These are phyloP conservation scores for Klebsormidium nitens DNA, from an alignment of 139 green algal genomes.

Conservation along the genomic window DNA sequence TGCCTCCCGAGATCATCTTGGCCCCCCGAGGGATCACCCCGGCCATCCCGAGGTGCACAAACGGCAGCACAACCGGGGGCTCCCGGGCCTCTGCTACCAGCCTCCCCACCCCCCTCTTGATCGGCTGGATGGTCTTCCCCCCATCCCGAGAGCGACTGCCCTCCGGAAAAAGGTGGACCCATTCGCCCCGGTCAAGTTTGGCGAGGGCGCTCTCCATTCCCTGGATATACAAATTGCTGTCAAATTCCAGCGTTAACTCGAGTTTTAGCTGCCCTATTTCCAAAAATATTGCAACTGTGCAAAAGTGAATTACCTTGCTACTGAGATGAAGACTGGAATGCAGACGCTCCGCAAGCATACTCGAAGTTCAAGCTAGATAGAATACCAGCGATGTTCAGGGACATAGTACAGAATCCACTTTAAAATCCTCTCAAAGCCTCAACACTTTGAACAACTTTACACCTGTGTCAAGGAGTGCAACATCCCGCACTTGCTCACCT, in stretches of 20 bases:
- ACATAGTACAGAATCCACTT: background rate
- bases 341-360: background rate
- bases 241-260: background rate
- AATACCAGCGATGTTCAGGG: background rate
- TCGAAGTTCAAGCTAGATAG: background rate
- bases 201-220: slow-evolving; percentile 21
- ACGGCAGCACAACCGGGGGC: slow-evolving; percentile 72
- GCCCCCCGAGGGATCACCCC: slow-evolving; percentile 60
- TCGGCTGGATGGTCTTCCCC: slow-evolving; percentile 45
- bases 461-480: background rate
- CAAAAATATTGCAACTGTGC: too few species aligned
- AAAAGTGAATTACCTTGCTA: too few species aligned
- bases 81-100: slow-evolving; percentile 42
- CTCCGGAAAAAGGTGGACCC: slow-evolving; percentile 93
- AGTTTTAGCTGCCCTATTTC: too few species aligned
- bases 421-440: background rate
- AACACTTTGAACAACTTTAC: background rate
- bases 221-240: slow-evolving; percentile 2
- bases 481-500: slow-evolving; percentile 22
- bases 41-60: slow-evolving; percentile 83
- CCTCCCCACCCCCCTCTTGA: slow-evolving; percentile 63
- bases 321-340: too few species aligned
- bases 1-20: slow-evolving; percentile 54
- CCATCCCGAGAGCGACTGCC: slow-evolving; percentile 68
- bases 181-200: slow-evolving; percentile 57